phyloP scores from a whole-genome alignment of 2,329 filamentous ascomycete genomes.

The Aureobasidium sp. region DNA sequence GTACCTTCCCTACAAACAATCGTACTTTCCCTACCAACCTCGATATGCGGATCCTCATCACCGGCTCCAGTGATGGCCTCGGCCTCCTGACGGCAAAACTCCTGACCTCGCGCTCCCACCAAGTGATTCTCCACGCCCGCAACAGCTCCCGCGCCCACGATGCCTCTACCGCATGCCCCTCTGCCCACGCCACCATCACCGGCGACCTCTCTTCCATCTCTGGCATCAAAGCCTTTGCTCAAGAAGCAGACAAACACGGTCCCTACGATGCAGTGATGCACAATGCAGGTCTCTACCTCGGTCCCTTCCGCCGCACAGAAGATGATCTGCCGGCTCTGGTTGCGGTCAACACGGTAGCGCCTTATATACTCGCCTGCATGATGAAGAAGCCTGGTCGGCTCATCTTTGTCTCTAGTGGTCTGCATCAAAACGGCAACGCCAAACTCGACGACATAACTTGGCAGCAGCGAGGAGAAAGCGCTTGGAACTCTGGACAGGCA shows the following conservation, averaged over 20 bases:
- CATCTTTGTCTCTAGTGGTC: slow-evolving; percentile 43
- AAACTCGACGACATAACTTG: slow-evolving; percentile 34
- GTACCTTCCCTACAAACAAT: not conserved
- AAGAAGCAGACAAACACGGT: slow-evolving; percentile 40
- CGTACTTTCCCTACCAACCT: too few relatives aligned
- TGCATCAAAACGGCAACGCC: slow-evolving; percentile 42
- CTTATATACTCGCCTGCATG: slow-evolving; percentile 46
- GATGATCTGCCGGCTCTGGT: slow-evolving; percentile 44
- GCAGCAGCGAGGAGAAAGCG: slow-evolving; percentile 22
- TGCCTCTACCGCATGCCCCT: slow-evolving; percentile 40
- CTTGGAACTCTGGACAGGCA: slow-evolving; percentile 29
- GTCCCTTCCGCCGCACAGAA: slow-evolving; percentile 34
- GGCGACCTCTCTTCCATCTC: slow-evolving; percentile 45
- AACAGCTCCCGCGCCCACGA: slow-evolving; percentile 45
- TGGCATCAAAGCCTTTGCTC: slow-evolving; percentile 44
- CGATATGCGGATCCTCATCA: slow-evolving; percentile 40
- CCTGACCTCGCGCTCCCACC: slow-evolving; percentile 39
- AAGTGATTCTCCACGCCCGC: slow-evolving; percentile 49
- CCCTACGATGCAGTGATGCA: slow-evolving; percentile 49
- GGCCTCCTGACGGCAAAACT: slow-evolving; percentile 43
- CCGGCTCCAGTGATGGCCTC: slow-evolving; percentile 50
- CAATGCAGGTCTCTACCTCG: slow-evolving; percentile 46
- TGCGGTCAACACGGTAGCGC: slow-evolving; percentile 49
- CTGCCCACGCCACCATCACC: slow-evolving; percentile 42
- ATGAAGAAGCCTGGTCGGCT: slow-evolving; percentile 42